phyloP scores from a whole-genome alignment of 257 asterid species.

The Fraxinus cuspidata region DNA sequence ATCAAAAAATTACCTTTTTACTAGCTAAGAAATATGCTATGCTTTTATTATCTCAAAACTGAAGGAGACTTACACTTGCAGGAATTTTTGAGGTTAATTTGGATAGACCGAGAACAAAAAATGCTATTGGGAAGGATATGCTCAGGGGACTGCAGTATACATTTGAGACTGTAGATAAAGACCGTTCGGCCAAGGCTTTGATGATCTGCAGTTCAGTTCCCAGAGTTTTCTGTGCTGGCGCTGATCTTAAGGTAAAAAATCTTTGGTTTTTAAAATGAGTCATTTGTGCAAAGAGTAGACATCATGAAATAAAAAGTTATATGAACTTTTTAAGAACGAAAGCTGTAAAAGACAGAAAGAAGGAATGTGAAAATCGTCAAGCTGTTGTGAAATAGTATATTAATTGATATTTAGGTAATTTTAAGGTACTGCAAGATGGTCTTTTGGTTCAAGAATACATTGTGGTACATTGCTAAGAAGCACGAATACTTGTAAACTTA shows the following conservation, averaged over 20 bases:
- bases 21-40: not conserved
- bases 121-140: slow-evolving; percentile 88
- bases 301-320: slow-evolving; percentile 6
- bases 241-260: slow-evolving; percentile 80
- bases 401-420: not conserved
- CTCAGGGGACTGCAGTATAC: slow-evolving; percentile 59
- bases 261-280: not conserved
- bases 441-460: not conserved
- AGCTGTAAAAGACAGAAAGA: not conserved
- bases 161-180: slow-evolving; percentile 62
- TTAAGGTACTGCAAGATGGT: not conserved
- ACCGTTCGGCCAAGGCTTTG: slow-evolving; percentile 59
- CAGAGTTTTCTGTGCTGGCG: slow-evolving; percentile 89
- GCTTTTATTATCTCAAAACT: slow-evolving; percentile 14
- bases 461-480: not conserved
- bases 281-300: not conserved
- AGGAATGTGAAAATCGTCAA: not conserved
- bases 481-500: too few relatives aligned
- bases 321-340: not conserved
- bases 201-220: slow-evolving; percentile 85
- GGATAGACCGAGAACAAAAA: slow-evolving; percentile 77
- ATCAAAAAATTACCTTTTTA: too few relatives aligned
- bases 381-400: not conserved
- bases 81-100: slow-evolving; percentile 82
- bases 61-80: slow-evolving; percentile 31